Percentiles rank a stretch among this genome's conserved stretches.
phyloP scores from a whole-genome alignment of 805 yeast genomes.

The Wickerhamiella sergipiensis region DNA sequence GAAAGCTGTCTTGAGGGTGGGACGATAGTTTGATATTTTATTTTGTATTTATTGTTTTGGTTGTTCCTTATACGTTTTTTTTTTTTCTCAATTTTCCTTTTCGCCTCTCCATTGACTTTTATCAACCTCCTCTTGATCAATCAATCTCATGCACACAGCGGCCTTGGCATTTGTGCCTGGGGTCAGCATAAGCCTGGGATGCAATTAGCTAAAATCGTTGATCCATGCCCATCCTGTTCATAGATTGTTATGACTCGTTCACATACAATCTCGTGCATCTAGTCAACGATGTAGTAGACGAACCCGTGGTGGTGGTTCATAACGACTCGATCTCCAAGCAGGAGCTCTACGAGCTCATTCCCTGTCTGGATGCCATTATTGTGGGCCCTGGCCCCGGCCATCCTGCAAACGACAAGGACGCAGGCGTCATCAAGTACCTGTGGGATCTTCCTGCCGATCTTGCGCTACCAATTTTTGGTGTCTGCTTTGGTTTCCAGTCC shows the following conservation, averaged over 20 bases:
- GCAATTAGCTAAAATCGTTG: not conserved
- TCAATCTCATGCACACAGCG: no score
- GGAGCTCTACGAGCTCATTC: slow-evolving; percentile 30
- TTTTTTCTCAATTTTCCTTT: no score
- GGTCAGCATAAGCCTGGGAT: no score
- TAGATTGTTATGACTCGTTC: slow-evolving; percentile 94
- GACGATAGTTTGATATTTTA: not conserved
- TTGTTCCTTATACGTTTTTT: no score
- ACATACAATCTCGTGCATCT: slow-evolving; percentile 66
- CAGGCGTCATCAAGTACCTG: slow-evolving; percentile 55
- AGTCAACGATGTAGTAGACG: slow-evolving; percentile 35
- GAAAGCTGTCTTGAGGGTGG: no score
- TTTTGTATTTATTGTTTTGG: not conserved
- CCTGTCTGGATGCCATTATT: slow-evolving; percentile 56
- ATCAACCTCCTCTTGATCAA: no score
- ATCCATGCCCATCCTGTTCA: slow-evolving; percentile 36
- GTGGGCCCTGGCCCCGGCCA: slow-evolving; percentile 98
- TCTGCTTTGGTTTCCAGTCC: slow-evolving; percentile 87
- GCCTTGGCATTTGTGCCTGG: no score
- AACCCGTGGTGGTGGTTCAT: slow-evolving; percentile 42
- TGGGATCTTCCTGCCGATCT: slow-evolving; percentile 29
- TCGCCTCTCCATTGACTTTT: no score
- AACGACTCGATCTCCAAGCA: slow-evolving; percentile 38
- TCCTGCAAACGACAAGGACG: slow-evolving; percentile 49
- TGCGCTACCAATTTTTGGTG: slow-evolving; percentile 64